phyloP scores from a whole-genome alignment of 176 grass and related monocot genomes.

The Dactylis glomerata region DNA sequence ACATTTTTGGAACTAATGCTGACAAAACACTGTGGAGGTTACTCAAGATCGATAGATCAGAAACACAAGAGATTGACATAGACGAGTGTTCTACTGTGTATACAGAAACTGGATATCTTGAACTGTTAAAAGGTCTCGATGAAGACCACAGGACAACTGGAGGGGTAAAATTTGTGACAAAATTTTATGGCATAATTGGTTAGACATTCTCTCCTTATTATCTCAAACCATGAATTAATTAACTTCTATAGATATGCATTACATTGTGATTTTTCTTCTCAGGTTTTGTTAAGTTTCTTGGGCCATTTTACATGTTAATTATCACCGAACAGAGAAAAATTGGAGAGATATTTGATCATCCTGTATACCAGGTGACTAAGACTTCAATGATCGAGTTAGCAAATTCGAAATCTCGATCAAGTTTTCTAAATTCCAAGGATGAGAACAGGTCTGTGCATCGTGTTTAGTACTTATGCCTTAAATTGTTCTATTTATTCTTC shows the following conservation, averaged over 20 bases:
- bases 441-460: conserved; percentile 55
- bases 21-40: conserved; percentile 60
- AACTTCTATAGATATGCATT: background rate
- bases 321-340: conserved; percentile 77
- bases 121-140: conserved; percentile 52
- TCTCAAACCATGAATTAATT: background rate
- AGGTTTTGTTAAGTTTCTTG: conserved; percentile 93
- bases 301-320: conserved; percentile 91
- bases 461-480: background rate
- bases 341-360: conserved; percentile 80
- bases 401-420: conserved; percentile 47
- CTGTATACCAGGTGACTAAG: conserved; percentile 72
- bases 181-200: conserved; percentile 93
- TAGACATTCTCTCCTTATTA: background rate
- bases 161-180: conserved; percentile 81
- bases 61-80: conserved; percentile 67
- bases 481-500: background rate
- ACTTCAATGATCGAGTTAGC: conserved; percentile 63
- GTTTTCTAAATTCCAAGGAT: conserved; percentile 38
- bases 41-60: conserved; percentile 70
- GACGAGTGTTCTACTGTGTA: conserved; percentile 71
- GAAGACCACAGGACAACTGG: conserved; percentile 63
- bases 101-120: conserved; percentile 45
- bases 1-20: conserved; percentile 73
- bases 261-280: conserved; percentile 11